phyloP scores from a whole-genome alignment of 2,329 filamentous ascomycete genomes.

The Aureobasidium sp. region DNA sequence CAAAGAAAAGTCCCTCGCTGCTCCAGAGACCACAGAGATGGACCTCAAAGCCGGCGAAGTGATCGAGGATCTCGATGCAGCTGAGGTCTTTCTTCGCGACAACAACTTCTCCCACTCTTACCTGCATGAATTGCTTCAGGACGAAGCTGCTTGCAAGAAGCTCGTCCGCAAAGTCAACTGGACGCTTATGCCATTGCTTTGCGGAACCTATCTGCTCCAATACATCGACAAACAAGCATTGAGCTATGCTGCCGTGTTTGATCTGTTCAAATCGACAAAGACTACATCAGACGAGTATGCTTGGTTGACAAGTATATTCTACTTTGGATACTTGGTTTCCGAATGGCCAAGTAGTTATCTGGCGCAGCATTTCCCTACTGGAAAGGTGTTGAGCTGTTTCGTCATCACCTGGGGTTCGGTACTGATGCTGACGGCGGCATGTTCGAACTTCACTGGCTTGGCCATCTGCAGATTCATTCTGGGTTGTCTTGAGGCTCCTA shows the following conservation, averaged over 20 bases:
- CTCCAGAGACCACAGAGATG: neutral
- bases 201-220: conserved; percentile 43
- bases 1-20: neutral
- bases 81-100: conserved; percentile 41
- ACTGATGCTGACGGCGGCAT: conserved; percentile 53
- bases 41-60: conserved; percentile 24
- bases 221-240: conserved; percentile 40
- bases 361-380: conserved; percentile 26
- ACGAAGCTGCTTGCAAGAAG: conserved; percentile 27
- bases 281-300: conserved; percentile 41
- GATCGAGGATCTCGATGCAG: conserved; percentile 36
- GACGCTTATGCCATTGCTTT: conserved; percentile 43
- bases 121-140: conserved; percentile 37
- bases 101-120: conserved; percentile 37
- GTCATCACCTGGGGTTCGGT: conserved; percentile 55
- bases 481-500: conserved; percentile 61
- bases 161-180: conserved; percentile 41
- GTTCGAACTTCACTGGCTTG: conserved; percentile 50
- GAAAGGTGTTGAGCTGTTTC: conserved; percentile 23
- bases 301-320: conserved; percentile 49
- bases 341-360: conserved; percentile 19
- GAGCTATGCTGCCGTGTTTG: conserved; percentile 47
- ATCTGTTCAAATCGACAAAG: conserved; percentile 41
- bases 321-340: conserved; percentile 34
- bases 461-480: conserved; percentile 55